These are phyloP conservation scores for Chaetomiaceae sp. DNA, from an alignment of 2,329 filamentous ascomycete genomes.

Conservation along the genomic window DNA sequence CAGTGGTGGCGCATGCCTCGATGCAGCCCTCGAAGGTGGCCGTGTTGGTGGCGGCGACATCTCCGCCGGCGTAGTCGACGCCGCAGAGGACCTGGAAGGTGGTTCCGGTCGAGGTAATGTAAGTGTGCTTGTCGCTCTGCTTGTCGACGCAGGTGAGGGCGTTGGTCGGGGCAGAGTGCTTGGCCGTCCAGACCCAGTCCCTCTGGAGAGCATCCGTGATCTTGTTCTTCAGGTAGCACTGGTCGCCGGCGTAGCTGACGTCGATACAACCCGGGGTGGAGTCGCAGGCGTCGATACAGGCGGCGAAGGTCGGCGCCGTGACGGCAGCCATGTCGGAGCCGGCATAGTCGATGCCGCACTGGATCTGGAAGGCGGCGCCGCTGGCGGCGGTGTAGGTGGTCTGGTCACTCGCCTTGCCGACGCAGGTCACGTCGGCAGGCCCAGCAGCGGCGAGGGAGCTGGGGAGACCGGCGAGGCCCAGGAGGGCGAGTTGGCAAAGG, in stretches of 20 bases:
- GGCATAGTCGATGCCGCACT: conserved; percentile 1
- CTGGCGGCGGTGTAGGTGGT: not conserved
- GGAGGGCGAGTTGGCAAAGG: not conserved
- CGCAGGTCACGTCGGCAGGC: not conserved
- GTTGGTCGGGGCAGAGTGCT: not conserved
- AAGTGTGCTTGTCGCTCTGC: not conserved
- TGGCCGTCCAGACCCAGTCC: conserved; percentile 1
- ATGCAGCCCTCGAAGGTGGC: not conserved
- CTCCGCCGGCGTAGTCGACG: not conserved
- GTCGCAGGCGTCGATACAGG: conserved; percentile 3
- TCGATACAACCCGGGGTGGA: not conserved
- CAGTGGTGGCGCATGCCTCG: not conserved
- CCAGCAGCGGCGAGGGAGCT: not conserved
- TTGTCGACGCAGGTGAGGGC: not conserved
- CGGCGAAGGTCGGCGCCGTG: not conserved
- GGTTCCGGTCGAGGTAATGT: not conserved
- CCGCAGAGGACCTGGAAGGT: conserved; percentile 2
- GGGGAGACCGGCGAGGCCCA: not conserved
- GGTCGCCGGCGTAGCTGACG: not conserved
- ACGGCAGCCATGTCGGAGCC: not conserved
- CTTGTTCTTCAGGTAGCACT: conserved; percentile 3
- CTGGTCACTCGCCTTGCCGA: not conserved
- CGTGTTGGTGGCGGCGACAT: not conserved
- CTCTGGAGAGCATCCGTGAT: not conserved
- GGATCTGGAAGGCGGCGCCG: not conserved